Evolutionary conservation across 2,329 filamentous ascomycete species (phyloP).

Genomic region (Atkinsonella hypoxylon): DNA sequence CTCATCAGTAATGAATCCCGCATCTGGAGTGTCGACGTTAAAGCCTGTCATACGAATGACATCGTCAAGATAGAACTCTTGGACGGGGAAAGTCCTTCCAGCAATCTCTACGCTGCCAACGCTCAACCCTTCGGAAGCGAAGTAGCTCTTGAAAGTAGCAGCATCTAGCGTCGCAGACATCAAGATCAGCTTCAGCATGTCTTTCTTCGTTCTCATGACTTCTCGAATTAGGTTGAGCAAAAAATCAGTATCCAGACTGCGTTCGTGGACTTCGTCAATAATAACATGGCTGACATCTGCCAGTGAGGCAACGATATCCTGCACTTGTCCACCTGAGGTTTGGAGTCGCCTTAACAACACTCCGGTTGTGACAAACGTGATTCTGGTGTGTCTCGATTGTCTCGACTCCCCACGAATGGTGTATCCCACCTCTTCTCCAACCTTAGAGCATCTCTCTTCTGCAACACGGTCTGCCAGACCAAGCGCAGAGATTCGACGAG

Average conservation of each 20-base stretch:
- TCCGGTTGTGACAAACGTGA: constrained; percentile 93
- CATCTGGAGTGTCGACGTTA: constrained; percentile 36
- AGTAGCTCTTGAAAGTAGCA: constrained; percentile 73
- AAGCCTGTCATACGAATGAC: constrained; percentile 72
- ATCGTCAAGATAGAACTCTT: constrained; percentile 84
- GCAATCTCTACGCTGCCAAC: constrained; percentile 80
- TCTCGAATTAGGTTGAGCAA: constrained; percentile 77
- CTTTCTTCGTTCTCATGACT: constrained; percentile 59
- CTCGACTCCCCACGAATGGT: constrained; percentile 84
- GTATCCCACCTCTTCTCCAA: constrained; percentile 86
- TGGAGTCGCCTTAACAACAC: constrained; percentile 85
- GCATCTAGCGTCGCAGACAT: constrained; percentile 97
- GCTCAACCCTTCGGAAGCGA: constrained; percentile 50
- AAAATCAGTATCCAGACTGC: constrained; percentile 91
- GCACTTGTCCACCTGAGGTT: constrained; percentile 67
- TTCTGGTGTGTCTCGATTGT: constrained; percentile 61
- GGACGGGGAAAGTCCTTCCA: constrained; percentile 79
- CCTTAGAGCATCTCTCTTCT: constrained; percentile 70
- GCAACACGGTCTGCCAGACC: constrained; percentile 90
- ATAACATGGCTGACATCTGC: constrained; percentile 90
- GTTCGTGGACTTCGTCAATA: constrained; percentile 93
- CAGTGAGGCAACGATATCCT: constrained; percentile 70
- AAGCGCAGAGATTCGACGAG: constrained; percentile 84
- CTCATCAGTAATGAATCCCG: constrained; percentile 34
- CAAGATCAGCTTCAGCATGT: constrained; percentile 77